phyloP scores from a whole-genome alignment of 2,329 filamentous ascomycete species.

The Blastomyces parvus region DNA sequence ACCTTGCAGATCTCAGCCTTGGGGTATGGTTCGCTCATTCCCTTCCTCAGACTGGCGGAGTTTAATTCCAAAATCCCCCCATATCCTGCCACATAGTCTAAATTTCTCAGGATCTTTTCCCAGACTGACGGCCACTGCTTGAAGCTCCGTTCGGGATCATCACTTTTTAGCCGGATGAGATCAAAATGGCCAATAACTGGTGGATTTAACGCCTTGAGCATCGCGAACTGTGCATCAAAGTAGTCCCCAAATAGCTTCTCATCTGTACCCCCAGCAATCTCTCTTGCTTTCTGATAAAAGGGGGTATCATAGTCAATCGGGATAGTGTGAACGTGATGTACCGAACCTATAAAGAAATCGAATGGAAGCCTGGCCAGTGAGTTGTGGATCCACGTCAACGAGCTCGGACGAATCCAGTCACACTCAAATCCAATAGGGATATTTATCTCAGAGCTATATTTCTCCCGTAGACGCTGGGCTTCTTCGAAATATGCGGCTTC shows the following conservation, averaged over 20 bases:
- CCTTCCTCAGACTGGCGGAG: conserved; percentile 77
- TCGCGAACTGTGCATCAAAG: conserved; percentile 76
- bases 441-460: conserved; percentile 61
- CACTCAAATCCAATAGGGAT: conserved; percentile 85
- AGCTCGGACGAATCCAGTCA: conserved; percentile 74
- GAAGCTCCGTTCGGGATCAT: conserved; percentile 55
- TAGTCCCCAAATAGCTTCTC: conserved; percentile 70
- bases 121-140: conserved; percentile 56
- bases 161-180: conserved; percentile 71
- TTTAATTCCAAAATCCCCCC: conserved; percentile 86
- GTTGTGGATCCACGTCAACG: conserved; percentile 49
- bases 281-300: conserved; percentile 57
- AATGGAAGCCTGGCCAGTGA: conserved; percentile 54
- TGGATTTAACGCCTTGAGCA: conserved; percentile 64
- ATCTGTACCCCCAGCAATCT: conserved; percentile 52
- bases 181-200: conserved; percentile 89
- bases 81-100: conserved; percentile 60
- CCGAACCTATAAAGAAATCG: conserved; percentile 86
- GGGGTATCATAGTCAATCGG: conserved; percentile 78
- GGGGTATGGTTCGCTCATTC: conserved; percentile 83
- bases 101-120: conserved; percentile 62
- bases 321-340: conserved; percentile 78
- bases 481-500: conserved; percentile 60
- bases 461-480: conserved; percentile 59
- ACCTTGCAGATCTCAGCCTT: conserved; percentile 67